These are phyloP conservation scores for Tieghemiomyces parasiticus DNA, from an alignment of 192 early-diverging fungal species.

Conservation along the genomic window DNA sequence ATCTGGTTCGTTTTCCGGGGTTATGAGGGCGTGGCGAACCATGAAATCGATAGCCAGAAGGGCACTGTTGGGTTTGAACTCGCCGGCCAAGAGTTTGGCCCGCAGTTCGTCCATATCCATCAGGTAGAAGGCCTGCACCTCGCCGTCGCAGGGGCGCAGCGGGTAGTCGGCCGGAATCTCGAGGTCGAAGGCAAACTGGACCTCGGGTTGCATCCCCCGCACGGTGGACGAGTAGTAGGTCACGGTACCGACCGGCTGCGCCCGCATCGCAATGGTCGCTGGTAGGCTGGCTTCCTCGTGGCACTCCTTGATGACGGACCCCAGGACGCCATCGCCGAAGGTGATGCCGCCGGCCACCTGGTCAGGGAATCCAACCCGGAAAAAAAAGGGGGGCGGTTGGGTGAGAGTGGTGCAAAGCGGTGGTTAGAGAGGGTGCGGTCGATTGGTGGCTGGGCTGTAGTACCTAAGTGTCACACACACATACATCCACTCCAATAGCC, in stretches of 20 bases:
- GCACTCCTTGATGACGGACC: conserved; percentile 73
- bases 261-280: conserved; percentile 29
- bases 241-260: conserved; percentile 40
- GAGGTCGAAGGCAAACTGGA: conserved; percentile 76
- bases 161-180: conserved; percentile 41
- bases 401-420: neutral
- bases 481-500: neutral
- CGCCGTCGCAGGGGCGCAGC: conserved; percentile 65
- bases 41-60: conserved; percentile 73
- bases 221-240: conserved; percentile 48
- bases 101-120: conserved; percentile 50
- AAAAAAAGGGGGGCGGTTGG: conserved; percentile 5
- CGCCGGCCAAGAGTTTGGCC: conserved; percentile 22
- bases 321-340: conserved; percentile 33
- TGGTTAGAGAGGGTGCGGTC: neutral
- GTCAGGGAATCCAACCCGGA: too few species aligned
- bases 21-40: conserved; percentile 56
- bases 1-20: conserved; percentile 65
- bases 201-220: conserved; percentile 63
- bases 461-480: neutral
- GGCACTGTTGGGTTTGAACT: conserved; percentile 80
- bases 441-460: neutral
- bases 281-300: conserved; percentile 77
- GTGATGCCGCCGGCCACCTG: conserved; percentile 69
- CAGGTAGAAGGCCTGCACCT: conserved; percentile 67